Conservation (phyloP, 768 basidiomycete genomes). For the Jaapia argillacea region DNA sequence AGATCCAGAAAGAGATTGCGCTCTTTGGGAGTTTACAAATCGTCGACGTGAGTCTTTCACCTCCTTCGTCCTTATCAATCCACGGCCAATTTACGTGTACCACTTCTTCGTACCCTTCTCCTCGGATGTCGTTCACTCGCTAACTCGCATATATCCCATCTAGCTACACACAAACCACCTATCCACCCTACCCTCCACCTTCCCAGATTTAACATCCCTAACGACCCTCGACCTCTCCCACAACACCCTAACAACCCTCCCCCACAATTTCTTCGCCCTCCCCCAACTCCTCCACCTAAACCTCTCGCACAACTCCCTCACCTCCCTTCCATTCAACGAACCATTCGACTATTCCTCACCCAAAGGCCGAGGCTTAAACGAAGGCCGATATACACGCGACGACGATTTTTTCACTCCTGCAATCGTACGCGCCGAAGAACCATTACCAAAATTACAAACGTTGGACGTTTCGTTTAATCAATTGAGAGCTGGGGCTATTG, state of each 20-base stretch:
- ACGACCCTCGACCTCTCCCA: conserved; percentile 66
- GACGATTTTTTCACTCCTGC: conserved; percentile 56
- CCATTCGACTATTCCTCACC: conserved; percentile 45
- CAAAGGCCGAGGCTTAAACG: conserved; percentile 8
- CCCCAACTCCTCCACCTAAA: conserved; percentile 59
- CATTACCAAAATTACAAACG: conserved; percentile 54
- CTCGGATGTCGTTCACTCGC: no score
- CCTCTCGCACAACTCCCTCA: conserved; percentile 60
- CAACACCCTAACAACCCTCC: conserved; percentile 56
- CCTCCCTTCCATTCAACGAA: conserved; percentile 48
- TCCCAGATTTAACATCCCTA: conserved; percentile 59
- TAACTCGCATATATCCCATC: not conserved
- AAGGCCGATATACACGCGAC: conserved; percentile 20
- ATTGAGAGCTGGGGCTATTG: conserved; percentile 44
- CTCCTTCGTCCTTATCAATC: not conserved
- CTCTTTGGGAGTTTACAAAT: conserved; percentile 77
- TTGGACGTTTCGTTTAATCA: conserved; percentile 64
- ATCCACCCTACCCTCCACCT: conserved; percentile 45
- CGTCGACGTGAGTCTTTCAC: conserved; percentile 57
- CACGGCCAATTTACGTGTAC: no score
- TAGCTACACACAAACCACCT: conserved; percentile 78
- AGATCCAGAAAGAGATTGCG: conserved; percentile 75
- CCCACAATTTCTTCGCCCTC: conserved; percentile 54
- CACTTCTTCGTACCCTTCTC: no score
- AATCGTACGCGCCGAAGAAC: conserved; percentile 49